Percentiles rank a stretch among this genome's conserved stretches.
Evolutionary conservation across 768 basidiomycete genomes (phyloP).

Genomic region (Naganishia vaughanmartiniae): DNA sequence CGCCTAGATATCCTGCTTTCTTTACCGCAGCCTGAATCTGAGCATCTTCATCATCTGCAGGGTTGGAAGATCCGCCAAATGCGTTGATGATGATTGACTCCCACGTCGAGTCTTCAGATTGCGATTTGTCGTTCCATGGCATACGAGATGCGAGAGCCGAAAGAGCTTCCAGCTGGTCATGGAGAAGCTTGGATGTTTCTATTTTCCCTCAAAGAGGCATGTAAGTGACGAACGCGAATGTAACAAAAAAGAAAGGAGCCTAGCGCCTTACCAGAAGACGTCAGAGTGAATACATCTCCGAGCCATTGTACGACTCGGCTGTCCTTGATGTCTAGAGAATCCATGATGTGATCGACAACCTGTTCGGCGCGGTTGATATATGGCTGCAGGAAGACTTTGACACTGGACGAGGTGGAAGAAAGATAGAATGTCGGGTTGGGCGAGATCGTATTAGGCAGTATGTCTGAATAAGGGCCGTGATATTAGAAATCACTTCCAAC

Average conservation of each 20-base stretch:
- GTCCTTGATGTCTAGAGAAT: slow-evolving; percentile 35
- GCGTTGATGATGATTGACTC: slow-evolving; percentile 47
- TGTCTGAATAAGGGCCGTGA: too few species aligned
- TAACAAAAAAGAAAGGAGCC: not conserved
- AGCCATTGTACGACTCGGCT: slow-evolving; percentile 27
- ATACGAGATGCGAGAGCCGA: slow-evolving; percentile 45
- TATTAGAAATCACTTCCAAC: too few species aligned
- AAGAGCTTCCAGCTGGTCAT: slow-evolving; percentile 43
- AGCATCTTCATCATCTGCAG: slow-evolving; percentile 28
- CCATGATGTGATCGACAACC: slow-evolving; percentile 39
- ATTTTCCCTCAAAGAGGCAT: slow-evolving; percentile 1
- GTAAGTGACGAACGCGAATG: not conserved
- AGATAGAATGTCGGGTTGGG: slow-evolving; percentile 47
- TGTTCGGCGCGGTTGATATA: slow-evolving; percentile 42
- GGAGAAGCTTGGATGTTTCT: slow-evolving; percentile 45
- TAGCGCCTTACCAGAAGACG: slow-evolving; percentile 42
- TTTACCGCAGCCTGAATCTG: slow-evolving; percentile 36
- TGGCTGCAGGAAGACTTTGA: slow-evolving; percentile 39
- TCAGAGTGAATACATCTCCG: slow-evolving; percentile 46
- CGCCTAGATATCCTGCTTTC: slow-evolving; percentile 40
- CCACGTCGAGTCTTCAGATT: slow-evolving; percentile 35
- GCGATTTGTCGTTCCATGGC: slow-evolving; percentile 38
- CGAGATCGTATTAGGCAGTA: slow-evolving; percentile 40
- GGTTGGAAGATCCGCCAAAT: slow-evolving; percentile 21
- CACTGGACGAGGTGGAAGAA: slow-evolving; percentile 33